A percentile compares a stretch with the other conserved stretches of the same genome.
Conservation (phyloP, 2,329 filamentous ascomycete genomes). For the Orbilia ellipsospora region DNA sequence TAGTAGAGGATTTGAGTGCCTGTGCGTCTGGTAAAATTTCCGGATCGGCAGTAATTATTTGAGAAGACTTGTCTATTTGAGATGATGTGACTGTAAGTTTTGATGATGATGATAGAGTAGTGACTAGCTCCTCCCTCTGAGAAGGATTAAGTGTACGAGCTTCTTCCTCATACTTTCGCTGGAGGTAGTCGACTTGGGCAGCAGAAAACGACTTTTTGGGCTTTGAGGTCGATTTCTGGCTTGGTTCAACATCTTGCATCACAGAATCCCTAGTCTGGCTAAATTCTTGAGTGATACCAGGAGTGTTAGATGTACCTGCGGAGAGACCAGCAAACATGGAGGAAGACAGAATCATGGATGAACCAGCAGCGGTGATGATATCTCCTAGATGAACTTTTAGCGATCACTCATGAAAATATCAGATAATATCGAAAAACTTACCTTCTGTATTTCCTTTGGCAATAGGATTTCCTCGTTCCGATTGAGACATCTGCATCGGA, state of each 20-base stretch:
- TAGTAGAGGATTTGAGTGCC: too few species aligned
- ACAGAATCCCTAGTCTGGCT: neutral
- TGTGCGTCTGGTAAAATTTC: too few species aligned
- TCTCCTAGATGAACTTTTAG: neutral
- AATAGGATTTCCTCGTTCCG: constrained; percentile 7
- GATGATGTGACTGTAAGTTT: neutral
- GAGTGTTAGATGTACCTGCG: too few species aligned
- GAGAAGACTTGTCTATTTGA: neutral
- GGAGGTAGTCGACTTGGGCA: constrained; percentile 8
- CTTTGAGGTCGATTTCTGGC: neutral
- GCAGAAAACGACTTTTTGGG: neutral
- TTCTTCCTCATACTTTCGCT: constrained; percentile 37
- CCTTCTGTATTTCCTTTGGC: neutral
- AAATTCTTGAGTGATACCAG: neutral
- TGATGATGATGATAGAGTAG: neutral
- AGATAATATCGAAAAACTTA: neutral
- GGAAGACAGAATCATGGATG: too few species aligned
- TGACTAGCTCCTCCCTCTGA: neutral
- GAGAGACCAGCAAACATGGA: too few species aligned
- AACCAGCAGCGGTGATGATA: too few species aligned
- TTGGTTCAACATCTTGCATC: neutral
- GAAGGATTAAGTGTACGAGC: neutral
- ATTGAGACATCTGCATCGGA: neutral
- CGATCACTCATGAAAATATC: too few species aligned
- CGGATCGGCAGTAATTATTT: too few species aligned